Base-by-base conservation (phyloP, 2,329 filamentous ascomycete species). In the Fusarium nisikadoi region DNA sequence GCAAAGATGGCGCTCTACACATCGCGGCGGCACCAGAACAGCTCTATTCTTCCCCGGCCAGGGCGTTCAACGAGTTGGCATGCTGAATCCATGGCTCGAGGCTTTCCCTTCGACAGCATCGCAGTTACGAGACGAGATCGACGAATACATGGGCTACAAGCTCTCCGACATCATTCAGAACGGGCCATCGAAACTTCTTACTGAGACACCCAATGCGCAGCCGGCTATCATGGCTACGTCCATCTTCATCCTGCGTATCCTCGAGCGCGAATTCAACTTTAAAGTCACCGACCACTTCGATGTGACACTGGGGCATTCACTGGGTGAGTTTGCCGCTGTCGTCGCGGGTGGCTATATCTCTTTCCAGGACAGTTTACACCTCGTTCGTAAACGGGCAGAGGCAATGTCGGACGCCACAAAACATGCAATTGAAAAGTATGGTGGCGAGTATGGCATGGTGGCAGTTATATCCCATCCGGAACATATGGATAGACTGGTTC, bases 161-260 rank as follows among this genome's bases (percentile, higher is more conserved):
- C 87, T 98, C 63, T 94, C 93, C 42, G 86, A 87, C 31, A 87
- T 95, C 65, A 97, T 98, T 75, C 90, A 91, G 66, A 86, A 93
- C 33, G 95, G 95, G 1, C 93, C 95, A 3, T 93, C 93, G 75
- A 90, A 89, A 62, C 83, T 87, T 56, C 89, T 98, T 62, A 97
- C 93, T 43, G 88, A 90, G 63, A 98, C 95, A 8, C 90, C 93
- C 72, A 95, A 97, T 79, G 93, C 95, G 8, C 95, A 98, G 81
- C 95, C 95, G 3, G 95, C 95, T 76, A 97, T 98, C 81, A 97
- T 98, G 94, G 94, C 94, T 19, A 96, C 94, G 8, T 97, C 94
- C 33, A 91, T 98, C 78, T 88, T 97, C 65, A 97, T 98, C 78
- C 87, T 98, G 60, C 92, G 93, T 62, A 91, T 98, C 67, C 87